phyloP scores from a whole-genome alignment of 257 asterid genomes.

The Fraxinus quadrangulata region DNA sequence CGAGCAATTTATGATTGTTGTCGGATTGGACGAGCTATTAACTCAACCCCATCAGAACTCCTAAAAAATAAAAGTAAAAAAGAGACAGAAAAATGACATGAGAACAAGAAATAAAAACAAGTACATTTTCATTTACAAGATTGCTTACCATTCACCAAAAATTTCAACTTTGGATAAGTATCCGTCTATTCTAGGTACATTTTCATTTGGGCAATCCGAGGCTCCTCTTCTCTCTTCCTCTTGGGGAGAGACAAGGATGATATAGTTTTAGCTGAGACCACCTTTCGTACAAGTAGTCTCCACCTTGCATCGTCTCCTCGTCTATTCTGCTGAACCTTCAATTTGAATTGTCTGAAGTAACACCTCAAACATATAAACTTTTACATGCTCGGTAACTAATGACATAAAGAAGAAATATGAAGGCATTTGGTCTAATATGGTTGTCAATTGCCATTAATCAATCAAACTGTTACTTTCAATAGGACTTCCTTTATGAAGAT shows the following conservation, averaged over 20 bases:
- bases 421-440: not conserved
- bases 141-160: conserved; percentile 21
- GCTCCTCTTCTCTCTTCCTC: conserved; percentile 61
- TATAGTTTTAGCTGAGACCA: conserved; percentile 56
- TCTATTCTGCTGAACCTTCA: conserved; percentile 48
- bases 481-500: not conserved
- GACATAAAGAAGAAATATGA: not conserved
- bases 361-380: not conserved
- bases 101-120: not conserved
- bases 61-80: too few relatives aligned
- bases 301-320: conserved; percentile 53
- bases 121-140: conserved; percentile 1
- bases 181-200: conserved; percentile 22
- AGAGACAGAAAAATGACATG: not conserved
- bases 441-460: not conserved
- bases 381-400: conserved; percentile 2
- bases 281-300: conserved; percentile 67
- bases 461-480: not conserved
- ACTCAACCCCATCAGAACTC: too few relatives aligned
- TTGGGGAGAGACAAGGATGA: conserved; percentile 60
- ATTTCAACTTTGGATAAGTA: conserved; percentile 29
- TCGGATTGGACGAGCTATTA: too few relatives aligned
- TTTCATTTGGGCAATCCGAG: conserved; percentile 33
- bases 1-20: too few relatives aligned
- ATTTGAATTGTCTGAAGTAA: conserved; percentile 61